A percentile compares a stretch with the other conserved stretches of the same genome.
Evolutionary conservation across 352 stramenopile genomes (phyloP).

Genomic region (Globisporangium perplexum): DNA sequence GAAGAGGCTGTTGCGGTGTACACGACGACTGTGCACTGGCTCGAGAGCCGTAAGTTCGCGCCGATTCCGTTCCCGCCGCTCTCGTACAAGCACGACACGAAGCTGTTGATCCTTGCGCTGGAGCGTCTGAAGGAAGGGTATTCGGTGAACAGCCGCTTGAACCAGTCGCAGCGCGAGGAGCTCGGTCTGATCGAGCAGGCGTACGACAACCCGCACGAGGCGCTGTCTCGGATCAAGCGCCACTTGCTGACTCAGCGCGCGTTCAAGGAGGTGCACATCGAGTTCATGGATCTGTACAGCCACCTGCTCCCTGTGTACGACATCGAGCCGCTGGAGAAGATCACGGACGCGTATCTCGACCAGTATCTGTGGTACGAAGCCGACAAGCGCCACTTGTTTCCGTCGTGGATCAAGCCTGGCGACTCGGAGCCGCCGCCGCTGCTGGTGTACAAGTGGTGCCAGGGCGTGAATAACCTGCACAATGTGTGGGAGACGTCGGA

Average conservation of each 20-base stretch:
- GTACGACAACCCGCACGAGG: slow-evolving; percentile 99
- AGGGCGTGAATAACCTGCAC: slow-evolving; percentile 99
- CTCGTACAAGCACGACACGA: slow-evolving; percentile 99
- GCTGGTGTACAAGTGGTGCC: slow-evolving; percentile 99
- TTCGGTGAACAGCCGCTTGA: slow-evolving; percentile 95
- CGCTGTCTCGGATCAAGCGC: slow-evolving; percentile 98
- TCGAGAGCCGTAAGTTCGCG: slow-evolving; percentile 99
- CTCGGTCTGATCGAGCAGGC: slow-evolving; percentile 98
- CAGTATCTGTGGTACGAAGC: slow-evolving; percentile 99
- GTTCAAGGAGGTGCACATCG: slow-evolving; percentile 99
- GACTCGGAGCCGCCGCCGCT: slow-evolving; percentile 98
- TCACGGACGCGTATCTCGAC: slow-evolving; percentile 99
- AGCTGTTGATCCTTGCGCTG: slow-evolving; percentile 98
- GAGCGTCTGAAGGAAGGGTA: slow-evolving; percentile 99
- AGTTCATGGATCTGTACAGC: slow-evolving; percentile 99
- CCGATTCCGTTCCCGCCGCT: slow-evolving; percentile 99
- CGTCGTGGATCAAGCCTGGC: slow-evolving; percentile 99
- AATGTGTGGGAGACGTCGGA: slow-evolving; percentile 97
- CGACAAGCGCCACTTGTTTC: slow-evolving; percentile 99
- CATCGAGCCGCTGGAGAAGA: slow-evolving; percentile 99
- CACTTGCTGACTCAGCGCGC: slow-evolving; percentile 98
- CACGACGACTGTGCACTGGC: slow-evolving; percentile 99
- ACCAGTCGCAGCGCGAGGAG: slow-evolving; percentile 97
- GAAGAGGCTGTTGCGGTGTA: slow-evolving; percentile 99
- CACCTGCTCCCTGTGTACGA: slow-evolving; percentile 99